phyloP scores from a whole-genome alignment of 176 grass and related monocot genomes.

The Ensete glaucum region DNA sequence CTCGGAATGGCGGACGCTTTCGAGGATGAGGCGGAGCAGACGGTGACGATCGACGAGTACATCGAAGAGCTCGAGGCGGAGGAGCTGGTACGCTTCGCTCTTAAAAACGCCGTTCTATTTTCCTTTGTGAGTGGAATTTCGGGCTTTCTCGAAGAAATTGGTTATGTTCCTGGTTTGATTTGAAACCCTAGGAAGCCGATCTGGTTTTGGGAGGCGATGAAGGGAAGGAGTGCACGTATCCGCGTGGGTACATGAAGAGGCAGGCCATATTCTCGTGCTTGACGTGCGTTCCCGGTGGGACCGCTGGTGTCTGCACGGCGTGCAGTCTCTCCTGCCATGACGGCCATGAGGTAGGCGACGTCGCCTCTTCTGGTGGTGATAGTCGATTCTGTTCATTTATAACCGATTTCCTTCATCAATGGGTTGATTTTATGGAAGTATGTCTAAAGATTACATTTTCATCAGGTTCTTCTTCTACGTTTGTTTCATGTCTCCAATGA shows the following conservation, averaged over 20 bases:
- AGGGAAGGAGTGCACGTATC: slow-evolving; percentile 93
- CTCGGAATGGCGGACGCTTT: slow-evolving; percentile 51
- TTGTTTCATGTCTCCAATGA: too few species aligned
- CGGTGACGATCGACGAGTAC: slow-evolving; percentile 67
- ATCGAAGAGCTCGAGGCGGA: slow-evolving; percentile 76
- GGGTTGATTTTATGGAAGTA: background rate
- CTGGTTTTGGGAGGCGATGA: slow-evolving; percentile 93
- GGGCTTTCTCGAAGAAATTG: slow-evolving; percentile 1
- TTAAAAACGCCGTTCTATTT: background rate
- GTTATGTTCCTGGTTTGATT: background rate
- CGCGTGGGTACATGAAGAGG: slow-evolving; percentile 71
- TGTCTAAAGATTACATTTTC: background rate
- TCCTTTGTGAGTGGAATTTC: background rate
- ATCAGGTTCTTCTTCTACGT: too few species aligned
- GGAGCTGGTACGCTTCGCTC: slow-evolving; percentile 43
- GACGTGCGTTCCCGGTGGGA: slow-evolving; percentile 71
- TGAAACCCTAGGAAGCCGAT: slow-evolving; percentile 65
- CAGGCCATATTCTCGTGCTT: slow-evolving; percentile 98
- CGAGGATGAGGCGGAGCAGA: slow-evolving; percentile 49
- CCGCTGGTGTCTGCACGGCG: slow-evolving; percentile 79
- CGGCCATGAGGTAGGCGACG: slow-evolving; percentile 65
- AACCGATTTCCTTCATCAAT: background rate
- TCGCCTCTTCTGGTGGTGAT: background rate
- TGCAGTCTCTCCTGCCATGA: slow-evolving; percentile 94
- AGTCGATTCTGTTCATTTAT: background rate